Conservation (phyloP, 1,284 basidiomycete species). For the Tilletia indica region DNA sequence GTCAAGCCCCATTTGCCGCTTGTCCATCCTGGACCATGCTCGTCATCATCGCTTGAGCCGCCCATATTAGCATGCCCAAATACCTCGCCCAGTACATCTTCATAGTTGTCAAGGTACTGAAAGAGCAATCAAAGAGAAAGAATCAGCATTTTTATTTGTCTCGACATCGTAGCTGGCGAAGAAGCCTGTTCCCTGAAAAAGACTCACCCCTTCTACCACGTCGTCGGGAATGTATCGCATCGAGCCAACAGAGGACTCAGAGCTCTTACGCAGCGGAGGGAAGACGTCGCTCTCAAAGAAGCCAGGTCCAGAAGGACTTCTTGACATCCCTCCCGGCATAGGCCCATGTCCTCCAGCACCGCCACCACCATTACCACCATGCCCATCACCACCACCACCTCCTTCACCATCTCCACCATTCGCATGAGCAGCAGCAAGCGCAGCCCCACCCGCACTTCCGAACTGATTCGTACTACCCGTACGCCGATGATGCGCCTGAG, state of each 20-base stretch:
- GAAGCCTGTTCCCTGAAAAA: too few relatives aligned
- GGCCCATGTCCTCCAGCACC: not conserved
- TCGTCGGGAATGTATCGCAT: slow-evolving; percentile 60
- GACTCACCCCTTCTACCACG: slow-evolving; percentile 57
- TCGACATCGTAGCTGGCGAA: not conserved
- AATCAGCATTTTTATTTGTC: not conserved
- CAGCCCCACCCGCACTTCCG: not conserved
- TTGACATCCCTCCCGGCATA: not conserved
- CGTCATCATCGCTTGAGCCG: slow-evolving; percentile 16
- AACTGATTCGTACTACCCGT: slow-evolving; percentile 33
- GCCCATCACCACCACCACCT: slow-evolving; percentile 20
- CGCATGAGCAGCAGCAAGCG: not conserved
- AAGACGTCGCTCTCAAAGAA: slow-evolving; percentile 60
- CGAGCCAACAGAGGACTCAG: slow-evolving; percentile 51
- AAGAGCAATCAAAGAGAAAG: not conserved
- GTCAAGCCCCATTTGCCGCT: slow-evolving; percentile 46
- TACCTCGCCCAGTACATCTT: slow-evolving; percentile 61
- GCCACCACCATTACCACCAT: slow-evolving; percentile 21
- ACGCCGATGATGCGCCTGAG: slow-evolving; percentile 38
- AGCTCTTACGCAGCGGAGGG: slow-evolving; percentile 57
- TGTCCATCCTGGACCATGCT: slow-evolving; percentile 31
- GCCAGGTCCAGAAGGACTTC: slow-evolving; percentile 18
- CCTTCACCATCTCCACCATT: slow-evolving; percentile 14
- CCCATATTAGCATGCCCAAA: slow-evolving; percentile 48
- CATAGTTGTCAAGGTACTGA: slow-evolving; percentile 61